Base-by-base conservation (phyloP, 441 rosid genomes). In the Dalechampia spathulata region DNA sequence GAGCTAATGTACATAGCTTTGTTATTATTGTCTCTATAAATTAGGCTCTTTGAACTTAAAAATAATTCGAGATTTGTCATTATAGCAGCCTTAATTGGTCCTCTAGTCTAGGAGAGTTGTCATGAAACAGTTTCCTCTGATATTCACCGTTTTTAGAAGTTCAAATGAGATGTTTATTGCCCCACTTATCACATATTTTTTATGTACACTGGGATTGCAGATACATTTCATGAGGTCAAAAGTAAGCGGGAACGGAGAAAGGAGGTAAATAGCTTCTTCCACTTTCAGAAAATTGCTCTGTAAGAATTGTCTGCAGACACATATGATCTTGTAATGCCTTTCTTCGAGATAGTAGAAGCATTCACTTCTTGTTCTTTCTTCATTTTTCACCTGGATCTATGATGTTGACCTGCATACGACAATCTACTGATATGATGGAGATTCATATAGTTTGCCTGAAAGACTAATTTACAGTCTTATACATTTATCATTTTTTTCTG, bases 141-240 rank as follows among this genome's bases (percentile, higher is more conserved):
- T 40, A 2, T 38, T 19, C 17, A 37, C 36, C 23, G 1, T 16
- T 25, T 48, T 5, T 42, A 20, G 12, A 62, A 46, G 54, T 23
- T 36, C 23, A 25, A 23, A 44, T 37, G 55, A 25, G 19, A 23
- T 0, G 15, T 13, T 49, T 49, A 6, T 47, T 26, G 14, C 23
- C 34, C 7, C 34, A 10, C 16, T 2, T 15, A 11, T 25, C 45
- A 15, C 52, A 7, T 39, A 45, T 16, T 12, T 57, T 48, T 22
- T 40, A 34, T 21, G 21, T 25, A 25, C 16, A 32, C 60, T 40
- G 55, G 25, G n/a, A 34, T 71, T 67, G 72, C 81, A 91, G 98
- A 91, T 77, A 91, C 96, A 25, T 91, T 87, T 72, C 96, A 88
- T 45, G 89, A 87, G 76, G 98, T 91, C 60, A 81, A 68, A 70